phyloP scores from a whole-genome alignment of 2,329 filamentous ascomycete genomes.

The Sarocladium kiliense region DNA sequence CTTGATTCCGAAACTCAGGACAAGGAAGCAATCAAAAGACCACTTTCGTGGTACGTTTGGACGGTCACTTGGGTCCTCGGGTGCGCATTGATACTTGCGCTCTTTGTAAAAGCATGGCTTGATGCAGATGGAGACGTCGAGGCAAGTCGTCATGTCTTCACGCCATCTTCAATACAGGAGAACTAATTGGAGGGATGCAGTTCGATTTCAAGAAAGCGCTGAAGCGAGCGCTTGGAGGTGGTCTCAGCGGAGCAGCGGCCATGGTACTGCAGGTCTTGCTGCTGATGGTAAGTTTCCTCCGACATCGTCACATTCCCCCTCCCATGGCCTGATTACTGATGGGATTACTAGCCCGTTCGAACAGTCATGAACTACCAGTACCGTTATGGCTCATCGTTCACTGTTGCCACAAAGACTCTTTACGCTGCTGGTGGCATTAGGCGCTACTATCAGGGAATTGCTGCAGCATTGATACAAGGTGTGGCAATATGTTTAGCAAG shows the following conservation, averaged over 20 bases:
- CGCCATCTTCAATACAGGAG: neutral
- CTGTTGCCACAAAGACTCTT: slow-evolving; percentile 31
- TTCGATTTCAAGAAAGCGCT: slow-evolving; percentile 40
- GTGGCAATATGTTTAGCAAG: neutral
- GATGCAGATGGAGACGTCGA: slow-evolving; percentile 34
- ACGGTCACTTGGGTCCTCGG: neutral
- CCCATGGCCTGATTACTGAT: too few relatives aligned
- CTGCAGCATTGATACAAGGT: slow-evolving; percentile 40
- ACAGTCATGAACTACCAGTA: slow-evolving; percentile 50
- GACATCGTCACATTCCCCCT: neutral
- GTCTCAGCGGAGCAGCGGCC: slow-evolving; percentile 40
- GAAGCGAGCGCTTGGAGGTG: slow-evolving; percentile 38
- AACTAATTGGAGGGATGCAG: slow-evolving; percentile 20
- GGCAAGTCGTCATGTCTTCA: slow-evolving; percentile 19
- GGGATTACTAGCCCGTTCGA: slow-evolving; percentile 36
- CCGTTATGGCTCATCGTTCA: slow-evolving; percentile 38
- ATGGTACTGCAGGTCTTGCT: slow-evolving; percentile 43
- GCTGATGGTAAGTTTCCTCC: slow-evolving; percentile 32
- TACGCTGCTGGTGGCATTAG: slow-evolving; percentile 35
- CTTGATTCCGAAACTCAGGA: neutral
- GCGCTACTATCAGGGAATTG: slow-evolving; percentile 41
- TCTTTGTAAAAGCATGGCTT: slow-evolving; percentile 42
- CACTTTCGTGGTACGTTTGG: neutral
- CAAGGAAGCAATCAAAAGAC: neutral
- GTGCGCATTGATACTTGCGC: slow-evolving; percentile 19